Conservation (phyloP, 768 basidiomycete genomes). For the Mycena olivaceomarginata region DNA sequence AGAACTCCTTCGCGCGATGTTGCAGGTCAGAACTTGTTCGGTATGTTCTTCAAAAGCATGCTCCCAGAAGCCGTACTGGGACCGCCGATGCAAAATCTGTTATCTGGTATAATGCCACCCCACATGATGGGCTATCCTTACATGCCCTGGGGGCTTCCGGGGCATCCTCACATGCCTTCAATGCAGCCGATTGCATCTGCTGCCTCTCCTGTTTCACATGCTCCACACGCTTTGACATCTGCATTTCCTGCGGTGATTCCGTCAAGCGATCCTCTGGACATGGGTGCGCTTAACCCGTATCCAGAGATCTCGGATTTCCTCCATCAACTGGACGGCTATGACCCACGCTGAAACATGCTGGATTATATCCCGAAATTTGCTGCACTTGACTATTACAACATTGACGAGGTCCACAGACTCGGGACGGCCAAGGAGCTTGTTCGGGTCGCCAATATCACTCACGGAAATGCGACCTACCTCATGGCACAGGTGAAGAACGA, state of each 20-base stretch:
- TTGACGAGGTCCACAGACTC: slow-evolving; percentile 31
- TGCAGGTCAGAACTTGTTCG: too few relatives aligned
- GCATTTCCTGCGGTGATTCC: not conserved
- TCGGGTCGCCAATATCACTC: not conserved
- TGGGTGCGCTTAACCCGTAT: slow-evolving; percentile 25
- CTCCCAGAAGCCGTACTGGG: too few relatives aligned
- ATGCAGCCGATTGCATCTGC: not conserved
- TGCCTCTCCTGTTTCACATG: not conserved
- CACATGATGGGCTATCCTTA: not conserved
- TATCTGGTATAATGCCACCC: too few relatives aligned
- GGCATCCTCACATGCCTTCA: slow-evolving; percentile 3
- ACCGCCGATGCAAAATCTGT: too few relatives aligned
- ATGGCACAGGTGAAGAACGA: slow-evolving; percentile 16
- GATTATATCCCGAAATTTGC: slow-evolving; percentile 1
- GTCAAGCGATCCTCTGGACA: slow-evolving; percentile 25
- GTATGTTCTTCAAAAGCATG: too few relatives aligned
- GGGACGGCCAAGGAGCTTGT: not conserved
- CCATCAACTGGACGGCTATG: not conserved
- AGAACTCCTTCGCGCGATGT: too few relatives aligned
- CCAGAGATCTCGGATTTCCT: slow-evolving; percentile 19
- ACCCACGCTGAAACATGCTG: not conserved
- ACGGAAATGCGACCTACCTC: slow-evolving; percentile 24
- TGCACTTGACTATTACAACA: slow-evolving; percentile 24
- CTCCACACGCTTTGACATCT: not conserved
- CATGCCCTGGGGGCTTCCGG: not conserved